Conservation (phyloP, 2,329 filamentous ascomycete genomes). For the Magnaporthiopsis poae region DNA sequence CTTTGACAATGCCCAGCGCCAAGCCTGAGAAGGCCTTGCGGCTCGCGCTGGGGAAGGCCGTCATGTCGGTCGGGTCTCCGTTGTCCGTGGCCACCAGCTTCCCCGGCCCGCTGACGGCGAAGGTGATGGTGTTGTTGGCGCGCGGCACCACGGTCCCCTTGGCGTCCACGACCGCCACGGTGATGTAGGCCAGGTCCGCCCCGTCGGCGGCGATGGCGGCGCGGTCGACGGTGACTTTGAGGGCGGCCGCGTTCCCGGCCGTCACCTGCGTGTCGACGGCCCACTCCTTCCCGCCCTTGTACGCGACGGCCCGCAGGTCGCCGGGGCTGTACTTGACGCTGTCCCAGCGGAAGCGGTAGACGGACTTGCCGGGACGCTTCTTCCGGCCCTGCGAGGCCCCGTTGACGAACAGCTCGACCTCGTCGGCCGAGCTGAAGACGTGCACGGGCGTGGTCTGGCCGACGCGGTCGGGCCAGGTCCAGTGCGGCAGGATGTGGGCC, state of each 20-base stretch:
- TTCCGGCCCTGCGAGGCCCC: constrained; percentile 33
- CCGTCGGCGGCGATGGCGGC: constrained; percentile 24
- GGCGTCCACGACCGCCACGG: constrained; percentile 33
- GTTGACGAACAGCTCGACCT: constrained; percentile 46
- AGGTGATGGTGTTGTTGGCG: constrained; percentile 32
- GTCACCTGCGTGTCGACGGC: constrained; percentile 29
- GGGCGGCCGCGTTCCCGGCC: constrained; percentile 13
- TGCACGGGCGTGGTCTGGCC: constrained; percentile 43
- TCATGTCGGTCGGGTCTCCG: constrained; percentile 35
- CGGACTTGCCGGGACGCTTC: constrained; percentile 20
- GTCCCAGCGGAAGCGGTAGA: constrained; percentile 45
- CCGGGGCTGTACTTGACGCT: constrained; percentile 37
- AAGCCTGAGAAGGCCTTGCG: constrained; percentile 32
- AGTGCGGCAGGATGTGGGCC: constrained; percentile 47
- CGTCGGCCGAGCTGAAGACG: constrained; percentile 40
- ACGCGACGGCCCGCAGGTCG: constrained; percentile 35
- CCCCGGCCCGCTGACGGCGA: constrained; percentile 32
- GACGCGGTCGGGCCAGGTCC: constrained; percentile 41
- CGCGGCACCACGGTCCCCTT: constrained; percentile 32
- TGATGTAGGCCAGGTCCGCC: constrained; percentile 35
- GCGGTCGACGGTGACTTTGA: too few relatives aligned
- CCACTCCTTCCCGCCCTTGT: constrained; percentile 38
- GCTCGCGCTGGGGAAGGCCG: constrained; percentile 27
- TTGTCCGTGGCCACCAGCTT: constrained; percentile 42
- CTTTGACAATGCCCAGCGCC: constrained; percentile 28